Evolutionary conservation across 768 basidiomycete genomes (phyloP), one percentile per base, ranked within the genome.

Genomic region (Lactarius sp.): DNA sequence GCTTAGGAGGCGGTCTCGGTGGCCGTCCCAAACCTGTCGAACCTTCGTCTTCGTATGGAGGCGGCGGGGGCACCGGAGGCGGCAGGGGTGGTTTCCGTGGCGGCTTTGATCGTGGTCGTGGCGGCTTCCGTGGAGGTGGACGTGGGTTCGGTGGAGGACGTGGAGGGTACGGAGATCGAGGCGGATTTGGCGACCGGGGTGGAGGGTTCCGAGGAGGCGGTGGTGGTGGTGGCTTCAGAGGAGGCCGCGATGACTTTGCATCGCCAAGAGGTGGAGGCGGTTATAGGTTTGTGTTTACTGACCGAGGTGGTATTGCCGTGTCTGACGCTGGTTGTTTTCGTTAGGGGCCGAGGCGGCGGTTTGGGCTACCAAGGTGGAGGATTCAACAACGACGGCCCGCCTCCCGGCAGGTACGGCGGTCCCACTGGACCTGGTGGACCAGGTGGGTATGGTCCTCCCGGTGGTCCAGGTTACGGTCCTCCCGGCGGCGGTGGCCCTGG

Each of bases 1-100:
- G 95, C 57, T 79, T 98, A 0, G 97, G 96, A 20, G 97, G 97
- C n/a, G 97, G 97, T 6, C 82, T 98, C n/a, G 97, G 97, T n/a
- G 97, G 97, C 33, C 83, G 96, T 63, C 94, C 95, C 20, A 98
- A 98, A 73, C 86, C 85, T 4, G 84, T 83, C 16, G 72, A 73
- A 14, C 70, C 72, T 0, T 83, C 83, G 60, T 27, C 27, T 27
- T 74, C 79, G 61, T 67, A 70, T 39, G 16, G 14, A 14, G 61
- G 62, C 58, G 62, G 71, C 20, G 73, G 75, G 8, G 76, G 77
- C 22, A 74, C 76, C 14, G 73, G 72, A 4, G 73, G 72, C 39
- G 68, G 74, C 34, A 74, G 79, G 27, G 76, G 77, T 18, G 73
- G 75, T 4, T 70, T 71, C 52, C 65, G 77, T 61, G 72, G 78